Evolutionary conservation across 2,329 filamentous ascomycete species (phyloP), one percentile per base, ranked within the genome.

Genomic region (Colletotrichum cuscutae): DNA sequence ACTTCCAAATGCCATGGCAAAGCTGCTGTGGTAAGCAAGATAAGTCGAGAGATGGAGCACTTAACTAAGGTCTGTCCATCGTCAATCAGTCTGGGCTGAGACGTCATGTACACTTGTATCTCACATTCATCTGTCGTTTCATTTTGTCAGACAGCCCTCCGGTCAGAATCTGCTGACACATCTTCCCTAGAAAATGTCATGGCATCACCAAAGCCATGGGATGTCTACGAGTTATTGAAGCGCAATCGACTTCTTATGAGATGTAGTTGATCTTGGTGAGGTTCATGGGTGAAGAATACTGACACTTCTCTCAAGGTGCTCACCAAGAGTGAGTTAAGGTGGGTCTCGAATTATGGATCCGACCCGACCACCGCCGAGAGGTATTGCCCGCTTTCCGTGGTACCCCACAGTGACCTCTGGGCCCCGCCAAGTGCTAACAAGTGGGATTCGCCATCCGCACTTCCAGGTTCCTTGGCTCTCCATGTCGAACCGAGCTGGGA

Each of bases 361-460:
- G 3, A 49, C 8, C 32, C 19, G 30, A 65, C 28, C 30, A 42
- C 46, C 46, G 32, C 37, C 59, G 42, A 32, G 15, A 64, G 30
- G 42, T 49, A 24, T 37, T 71, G 28, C 28, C 52, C 35, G 63
- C 64, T 58, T 68, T 28, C 35, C 49, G 15, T 4, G 54, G 59
- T 54, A 59, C 70, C 32, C 59, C 65, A 60, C 54, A 42, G 59
- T 54, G 66, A 72, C 70, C 32, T 72, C 42, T 30, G 49, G 30
- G 59, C 53, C 70, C 70, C 65, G 59, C 53, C 53, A 57, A 54
- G 59, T 49, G 24, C 59, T 72, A 69, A 72, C 65, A 72, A 56
- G 37, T 46, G 42, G 58, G 19, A 72, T 68, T 63, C 58, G 68
- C 69, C 69, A 72, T 72, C 52, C 57, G 57, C 57, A 58, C 52